Evolutionary conservation across 768 basidiomycete genomes (phyloP).

Genomic region (Boletus pseudo-olivaceus): DNA sequence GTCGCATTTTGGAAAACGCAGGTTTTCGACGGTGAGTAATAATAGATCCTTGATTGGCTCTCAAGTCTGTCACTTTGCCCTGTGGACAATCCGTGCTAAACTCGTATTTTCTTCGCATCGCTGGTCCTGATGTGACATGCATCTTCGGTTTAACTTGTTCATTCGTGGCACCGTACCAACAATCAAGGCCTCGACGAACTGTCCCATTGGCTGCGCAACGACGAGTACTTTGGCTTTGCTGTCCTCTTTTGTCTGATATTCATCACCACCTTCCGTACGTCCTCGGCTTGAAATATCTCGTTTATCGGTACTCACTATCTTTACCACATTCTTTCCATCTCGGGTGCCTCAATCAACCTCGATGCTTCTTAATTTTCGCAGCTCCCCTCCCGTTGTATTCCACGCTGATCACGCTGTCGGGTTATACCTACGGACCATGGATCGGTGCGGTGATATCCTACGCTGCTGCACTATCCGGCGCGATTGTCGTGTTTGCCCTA

Average conservation of each 20-base stretch:
- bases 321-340: conserved; percentile 2
- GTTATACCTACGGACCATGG: conserved; percentile 87
- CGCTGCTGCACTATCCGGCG: conserved; percentile 79
- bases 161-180: neutral
- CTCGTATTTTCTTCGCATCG: neutral
- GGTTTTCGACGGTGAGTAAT: conserved; percentile 70
- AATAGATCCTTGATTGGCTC: neutral
- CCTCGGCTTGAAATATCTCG: conserved; percentile 3
- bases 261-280: conserved; percentile 82
- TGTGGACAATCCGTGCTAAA: neutral
- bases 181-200: conserved; percentile 74
- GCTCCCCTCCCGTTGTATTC: conserved; percentile 92
- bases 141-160: neutral
- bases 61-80: neutral
- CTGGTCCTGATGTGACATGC: neutral
- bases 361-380: conserved; percentile 28
- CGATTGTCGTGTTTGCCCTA: conserved; percentile 75
- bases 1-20: conserved; percentile 81
- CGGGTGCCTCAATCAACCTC: conserved; percentile 5
- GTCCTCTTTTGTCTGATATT: conserved; percentile 82
- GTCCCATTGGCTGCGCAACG: conserved; percentile 70
- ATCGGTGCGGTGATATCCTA: conserved; percentile 85
- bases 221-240: conserved; percentile 70
- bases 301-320: conserved; percentile 8
- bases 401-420: conserved; percentile 87